Conservation (phyloP, 2,329 filamentous ascomycete species). For the Claviceps fusiformis region DNA sequence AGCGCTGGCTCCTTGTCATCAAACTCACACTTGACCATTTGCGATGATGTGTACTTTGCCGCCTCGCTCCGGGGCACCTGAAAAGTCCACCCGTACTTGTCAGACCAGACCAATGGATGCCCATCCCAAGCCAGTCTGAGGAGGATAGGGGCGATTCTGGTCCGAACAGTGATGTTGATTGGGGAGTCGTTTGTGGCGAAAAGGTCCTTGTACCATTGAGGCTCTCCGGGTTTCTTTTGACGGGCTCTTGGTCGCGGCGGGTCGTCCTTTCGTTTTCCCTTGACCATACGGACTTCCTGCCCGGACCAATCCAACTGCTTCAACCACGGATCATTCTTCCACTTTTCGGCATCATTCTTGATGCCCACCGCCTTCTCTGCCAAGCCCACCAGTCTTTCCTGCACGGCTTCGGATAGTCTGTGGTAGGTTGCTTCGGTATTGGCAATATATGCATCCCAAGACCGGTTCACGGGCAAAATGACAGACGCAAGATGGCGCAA, state of each 20-base stretch:
- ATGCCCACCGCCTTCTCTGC: slow-evolving; percentile 64
- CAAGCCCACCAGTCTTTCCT: slow-evolving; percentile 58
- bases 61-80: slow-evolving; percentile 52
- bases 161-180: slow-evolving; percentile 73
- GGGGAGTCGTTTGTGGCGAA: slow-evolving; percentile 54
- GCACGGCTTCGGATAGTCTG: slow-evolving; percentile 61
- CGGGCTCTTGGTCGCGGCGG: slow-evolving; percentile 62
- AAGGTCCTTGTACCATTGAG: slow-evolving; percentile 89
- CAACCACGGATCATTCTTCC: slow-evolving; percentile 77
- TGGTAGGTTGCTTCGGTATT: slow-evolving; percentile 80
- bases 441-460: slow-evolving; percentile 74
- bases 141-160: slow-evolving; percentile 73
- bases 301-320: slow-evolving; percentile 90
- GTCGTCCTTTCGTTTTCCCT: slow-evolving; percentile 77
- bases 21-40: slow-evolving; percentile 65
- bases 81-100: slow-evolving; percentile 88
- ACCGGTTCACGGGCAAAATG: slow-evolving; percentile 77
- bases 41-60: slow-evolving; percentile 52
- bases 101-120: slow-evolving; percentile 82
- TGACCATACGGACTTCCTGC: slow-evolving; percentile 81
- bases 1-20: slow-evolving; percentile 57
- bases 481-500: slow-evolving; percentile 86
- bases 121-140: slow-evolving; percentile 80
- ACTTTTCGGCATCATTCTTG: slow-evolving; percentile 55
- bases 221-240: slow-evolving; percentile 92